Base-by-base conservation (phyloP, 768 basidiomycete species). In the Exsudoporus frostii region DNA sequence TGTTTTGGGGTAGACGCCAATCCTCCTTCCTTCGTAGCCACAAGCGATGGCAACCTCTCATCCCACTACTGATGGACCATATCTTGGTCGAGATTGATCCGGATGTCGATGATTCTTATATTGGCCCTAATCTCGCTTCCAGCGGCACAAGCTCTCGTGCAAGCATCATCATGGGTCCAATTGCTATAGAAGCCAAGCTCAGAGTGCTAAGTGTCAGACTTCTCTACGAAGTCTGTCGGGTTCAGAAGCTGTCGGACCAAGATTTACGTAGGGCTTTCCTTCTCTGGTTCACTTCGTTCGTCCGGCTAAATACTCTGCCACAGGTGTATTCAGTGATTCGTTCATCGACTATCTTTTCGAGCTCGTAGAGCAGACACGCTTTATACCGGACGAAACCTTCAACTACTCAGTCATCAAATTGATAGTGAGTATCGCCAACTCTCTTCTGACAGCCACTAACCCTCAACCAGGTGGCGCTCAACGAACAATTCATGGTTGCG, bases 401-500 rank as follows among this genome's bases (percentile, higher is more conserved):
- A 98, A 98, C 64, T 98, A 98, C 67, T 86, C 90, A 1, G 86
- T 98, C 34, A 95, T 99, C 69, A 95, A 95, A 66, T 78, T 98
- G 32, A 85, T 98, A 56, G 95, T 95, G 62, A 67, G 88, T 14
- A 70, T 17, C 19, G 9, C 46, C 20, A 51, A 33, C 45, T 14
- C 46, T 49, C 29, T 24, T 39, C 22, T 29, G 17, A 5, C 40
- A 17, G 30, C 32, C 30, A 37, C 48, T 69, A 29, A 65, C 36
- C 24, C 45, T 47, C 30, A n/a, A 13, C 4, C 62, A 95, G 92
- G 86, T 94, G 30, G 86, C 94, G 0, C 76, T 99, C 29, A 99
- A 98, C 64, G 96, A 99, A 67, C 95, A 98, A 70, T 99, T 96
- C 72, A 99, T 99, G 96, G 93, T 98, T 6, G 85, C 90, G 0